Percentiles rank a stretch among this genome's conserved stretches.
Conservation (phyloP, 2,329 filamentous ascomycete species). For the Penicillium sp. region DNA sequence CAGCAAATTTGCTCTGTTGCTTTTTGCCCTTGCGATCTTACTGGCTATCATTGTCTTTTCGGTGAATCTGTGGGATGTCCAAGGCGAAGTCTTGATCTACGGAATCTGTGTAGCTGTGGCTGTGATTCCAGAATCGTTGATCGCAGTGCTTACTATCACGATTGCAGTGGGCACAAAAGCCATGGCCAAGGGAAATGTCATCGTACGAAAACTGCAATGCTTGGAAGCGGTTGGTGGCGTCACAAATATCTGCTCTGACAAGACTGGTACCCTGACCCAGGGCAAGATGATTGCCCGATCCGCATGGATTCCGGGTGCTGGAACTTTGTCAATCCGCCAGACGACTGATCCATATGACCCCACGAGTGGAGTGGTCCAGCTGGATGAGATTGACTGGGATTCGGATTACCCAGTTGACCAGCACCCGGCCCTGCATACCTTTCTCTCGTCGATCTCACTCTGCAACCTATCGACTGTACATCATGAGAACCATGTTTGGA, state of each 20-base stretch:
- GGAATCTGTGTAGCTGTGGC: conserved; percentile 61
- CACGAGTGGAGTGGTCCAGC: conserved; percentile 53
- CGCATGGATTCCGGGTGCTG: conserved; percentile 59
- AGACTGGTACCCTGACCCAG: conserved; percentile 59
- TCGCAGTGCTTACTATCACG: conserved; percentile 65
- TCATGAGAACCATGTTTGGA: conserved; percentile 52
- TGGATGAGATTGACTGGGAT: conserved; percentile 40
- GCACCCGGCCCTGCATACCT: conserved; percentile 50
- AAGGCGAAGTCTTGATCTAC: conserved; percentile 64
- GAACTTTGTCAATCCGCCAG: conserved; percentile 57
- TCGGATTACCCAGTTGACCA: conserved; percentile 31
- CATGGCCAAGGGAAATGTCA: conserved; percentile 58
- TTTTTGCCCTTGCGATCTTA: conserved; percentile 72
- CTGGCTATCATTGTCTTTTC: conserved; percentile 66
- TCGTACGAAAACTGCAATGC: conserved; percentile 58
- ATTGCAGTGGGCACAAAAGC: conserved; percentile 60
- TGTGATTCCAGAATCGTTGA: conserved; percentile 67
- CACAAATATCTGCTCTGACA: conserved; percentile 62
- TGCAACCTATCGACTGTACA: conserved; percentile 59
- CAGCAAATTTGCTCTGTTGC: conserved; percentile 78
- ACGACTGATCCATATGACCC: conserved; percentile 60
- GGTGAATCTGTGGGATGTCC: conserved; percentile 59
- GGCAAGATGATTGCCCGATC: conserved; percentile 65
- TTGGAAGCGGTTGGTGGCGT: conserved; percentile 62
- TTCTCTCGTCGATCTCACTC: conserved; percentile 59